Conservation (phyloP, 305 asterid genomes). For the Petunia hybrid region DNA sequence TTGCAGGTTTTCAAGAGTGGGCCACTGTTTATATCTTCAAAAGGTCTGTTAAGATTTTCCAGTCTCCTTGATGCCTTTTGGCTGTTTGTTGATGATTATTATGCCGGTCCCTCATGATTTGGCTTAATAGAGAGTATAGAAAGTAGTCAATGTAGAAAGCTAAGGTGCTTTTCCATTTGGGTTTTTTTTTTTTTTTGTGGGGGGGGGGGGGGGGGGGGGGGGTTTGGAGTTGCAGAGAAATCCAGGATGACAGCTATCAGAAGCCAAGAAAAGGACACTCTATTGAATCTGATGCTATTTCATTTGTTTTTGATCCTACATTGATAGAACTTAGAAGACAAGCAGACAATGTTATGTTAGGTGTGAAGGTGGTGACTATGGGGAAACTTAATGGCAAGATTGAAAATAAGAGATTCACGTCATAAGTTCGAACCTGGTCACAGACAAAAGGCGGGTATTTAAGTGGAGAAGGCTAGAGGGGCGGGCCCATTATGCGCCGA, state of each 20-base stretch:
- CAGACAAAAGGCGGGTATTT: no score
- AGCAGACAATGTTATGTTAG: slow-evolving; percentile 4
- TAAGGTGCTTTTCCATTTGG: neutral
- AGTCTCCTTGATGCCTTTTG: slow-evolving; percentile 21
- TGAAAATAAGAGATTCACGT: neutral
- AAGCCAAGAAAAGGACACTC: slow-evolving; percentile 8
- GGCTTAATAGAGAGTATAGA: neutral
- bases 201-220: no score
- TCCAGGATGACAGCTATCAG: slow-evolving; percentile 2
- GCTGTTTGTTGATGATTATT: slow-evolving; percentile 17
- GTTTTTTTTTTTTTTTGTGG: neutral
- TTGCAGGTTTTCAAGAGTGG: slow-evolving; percentile 98
- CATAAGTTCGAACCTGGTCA: no score
- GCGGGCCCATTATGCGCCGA: no score
- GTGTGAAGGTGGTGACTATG: neutral
- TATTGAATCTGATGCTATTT: neutral
- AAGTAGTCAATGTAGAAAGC: slow-evolving; percentile 6
- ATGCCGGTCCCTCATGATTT: slow-evolving; percentile 22
- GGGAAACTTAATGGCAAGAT: neutral
- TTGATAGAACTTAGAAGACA: neutral
- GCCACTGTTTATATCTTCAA: slow-evolving; percentile 93
- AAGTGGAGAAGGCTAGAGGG: no score
- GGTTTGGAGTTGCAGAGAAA: neutral
- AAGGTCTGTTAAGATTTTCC: slow-evolving; percentile 65
- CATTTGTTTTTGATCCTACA: slow-evolving; percentile 9